phyloP scores from a whole-genome alignment of 139 green algal genomes.

The Desmodesmus armatus region DNA sequence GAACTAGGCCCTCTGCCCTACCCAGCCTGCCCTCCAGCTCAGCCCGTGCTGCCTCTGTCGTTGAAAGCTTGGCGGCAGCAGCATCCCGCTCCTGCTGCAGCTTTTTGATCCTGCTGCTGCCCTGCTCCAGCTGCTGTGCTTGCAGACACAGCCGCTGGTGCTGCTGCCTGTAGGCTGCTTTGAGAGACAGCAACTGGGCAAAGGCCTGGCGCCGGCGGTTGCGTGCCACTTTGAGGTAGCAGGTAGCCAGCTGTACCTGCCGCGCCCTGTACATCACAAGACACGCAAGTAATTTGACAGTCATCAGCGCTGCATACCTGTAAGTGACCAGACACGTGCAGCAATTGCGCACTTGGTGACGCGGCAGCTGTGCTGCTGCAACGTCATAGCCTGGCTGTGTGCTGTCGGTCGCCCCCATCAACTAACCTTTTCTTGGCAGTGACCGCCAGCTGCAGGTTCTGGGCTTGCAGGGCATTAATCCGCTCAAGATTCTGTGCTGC shows the following conservation, averaged over 20 bases:
- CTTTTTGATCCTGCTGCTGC: neutral
- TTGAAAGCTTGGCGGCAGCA: neutral
- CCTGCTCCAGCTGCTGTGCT: neutral
- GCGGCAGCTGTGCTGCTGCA: neutral
- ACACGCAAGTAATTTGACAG: too few relatives aligned
- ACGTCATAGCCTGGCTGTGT: too few relatives aligned
- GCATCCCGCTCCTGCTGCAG: slow-evolving; percentile 16
- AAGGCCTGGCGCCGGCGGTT: neutral
- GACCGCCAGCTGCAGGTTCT: neutral
- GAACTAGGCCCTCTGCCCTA: slow-evolving; percentile 29
- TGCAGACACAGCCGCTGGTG: neutral
- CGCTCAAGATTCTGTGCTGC: too few relatives aligned
- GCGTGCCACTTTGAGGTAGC: neutral
- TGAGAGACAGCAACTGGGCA: neutral
- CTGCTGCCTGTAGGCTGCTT: neutral
- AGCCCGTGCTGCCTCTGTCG: neutral
- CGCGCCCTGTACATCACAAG: neutral
- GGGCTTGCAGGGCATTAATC: too few relatives aligned
- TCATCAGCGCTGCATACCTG: neutral
- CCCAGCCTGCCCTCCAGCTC: neutral
- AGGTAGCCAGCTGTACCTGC: neutral
- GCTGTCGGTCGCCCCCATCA: too few relatives aligned
- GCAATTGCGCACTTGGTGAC: neutral
- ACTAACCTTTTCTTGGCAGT: neutral
- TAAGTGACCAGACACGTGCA: too few relatives aligned